A percentile compares a stretch with the other conserved stretches of the same genome.
phyloP scores from a whole-genome alignment of 805 yeast species.

The Candida andamanensis region DNA sequence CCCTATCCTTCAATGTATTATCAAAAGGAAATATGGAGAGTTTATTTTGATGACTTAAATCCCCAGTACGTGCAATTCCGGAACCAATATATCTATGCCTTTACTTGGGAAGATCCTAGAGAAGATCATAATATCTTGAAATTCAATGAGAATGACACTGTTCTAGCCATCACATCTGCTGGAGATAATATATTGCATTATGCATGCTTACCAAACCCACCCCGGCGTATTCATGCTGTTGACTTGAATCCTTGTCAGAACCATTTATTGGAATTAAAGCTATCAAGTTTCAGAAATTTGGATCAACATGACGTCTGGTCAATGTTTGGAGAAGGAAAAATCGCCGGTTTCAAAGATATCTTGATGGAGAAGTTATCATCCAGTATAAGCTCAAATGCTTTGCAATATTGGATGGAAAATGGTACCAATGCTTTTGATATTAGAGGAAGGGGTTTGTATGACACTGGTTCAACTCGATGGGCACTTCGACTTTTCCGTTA shows the following conservation, averaged over 20 bases:
- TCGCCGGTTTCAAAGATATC: constrained; percentile 39
- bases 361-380: constrained; percentile 56
- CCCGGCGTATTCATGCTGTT: constrained; percentile 76
- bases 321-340: constrained; percentile 71
- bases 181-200: constrained; percentile 78
- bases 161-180: constrained; percentile 80
- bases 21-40: constrained; percentile 74
- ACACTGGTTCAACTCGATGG: constrained; percentile 86
- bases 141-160: constrained; percentile 59
- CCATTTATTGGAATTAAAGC: constrained; percentile 71
- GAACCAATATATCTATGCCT: constrained; percentile 78
- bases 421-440: constrained; percentile 54
- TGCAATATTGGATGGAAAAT: constrained; percentile 72
- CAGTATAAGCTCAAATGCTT: constrained; percentile 71
- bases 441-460: constrained; percentile 61
- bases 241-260: constrained; percentile 82
- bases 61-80: constrained; percentile 67
- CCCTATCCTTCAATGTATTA: constrained; percentile 81
- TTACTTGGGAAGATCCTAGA: constrained; percentile 88
- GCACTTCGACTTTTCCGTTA: constrained; percentile 65
- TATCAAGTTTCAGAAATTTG: constrained; percentile 61
- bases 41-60: constrained; percentile 68
- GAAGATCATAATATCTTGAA: constrained; percentile 69
- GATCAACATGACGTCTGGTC: constrained; percentile 61
- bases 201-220: constrained; percentile 67